Percentiles rank a stretch among this genome's conserved stretches.
Evolutionary conservation across 305 asterid species (phyloP).

Genomic region (Nicotiana rustica): DNA sequence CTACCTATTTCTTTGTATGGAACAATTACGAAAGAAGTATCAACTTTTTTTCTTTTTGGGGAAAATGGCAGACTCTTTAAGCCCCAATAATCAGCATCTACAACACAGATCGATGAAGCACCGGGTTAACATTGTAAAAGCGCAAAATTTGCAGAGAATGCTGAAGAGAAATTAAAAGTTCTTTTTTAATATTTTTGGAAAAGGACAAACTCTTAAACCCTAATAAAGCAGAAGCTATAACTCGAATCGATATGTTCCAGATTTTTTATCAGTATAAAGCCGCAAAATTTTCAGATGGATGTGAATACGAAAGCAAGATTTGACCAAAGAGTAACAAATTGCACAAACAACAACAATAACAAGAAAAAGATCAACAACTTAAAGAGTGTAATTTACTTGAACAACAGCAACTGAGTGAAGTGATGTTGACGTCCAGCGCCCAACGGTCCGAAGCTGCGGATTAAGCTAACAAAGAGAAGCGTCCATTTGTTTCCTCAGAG

Average conservation of each 20-base stretch:
- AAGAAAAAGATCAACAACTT: neutral
- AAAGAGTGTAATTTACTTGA: neutral
- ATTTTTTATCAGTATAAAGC: neutral
- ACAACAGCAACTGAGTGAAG: neutral
- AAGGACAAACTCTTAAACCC: constrained; percentile 22
- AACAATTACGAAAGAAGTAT: neutral
- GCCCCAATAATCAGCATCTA: neutral
- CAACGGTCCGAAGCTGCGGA: neutral
- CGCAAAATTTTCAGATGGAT: constrained; percentile 5
- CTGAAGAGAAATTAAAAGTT: neutral
- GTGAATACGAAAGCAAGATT: neutral
- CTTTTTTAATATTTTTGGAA: neutral
- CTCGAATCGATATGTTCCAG: neutral
- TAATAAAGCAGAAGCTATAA: neutral
- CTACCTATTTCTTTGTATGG: neutral
- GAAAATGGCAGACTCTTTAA: neutral
- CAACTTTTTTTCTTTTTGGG: neutral
- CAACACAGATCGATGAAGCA: neutral
- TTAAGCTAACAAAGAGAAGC: constrained; percentile 23
- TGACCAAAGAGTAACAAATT: neutral
- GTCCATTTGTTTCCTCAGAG: neutral
- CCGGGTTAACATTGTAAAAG: neutral
- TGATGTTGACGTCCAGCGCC: neutral
- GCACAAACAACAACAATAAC: neutral
- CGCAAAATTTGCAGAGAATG: neutral